These are phyloP conservation scores for Coemansia sp. DNA, from an alignment of 192 early-diverging fungal genomes.

Conservation along the genomic window DNA sequence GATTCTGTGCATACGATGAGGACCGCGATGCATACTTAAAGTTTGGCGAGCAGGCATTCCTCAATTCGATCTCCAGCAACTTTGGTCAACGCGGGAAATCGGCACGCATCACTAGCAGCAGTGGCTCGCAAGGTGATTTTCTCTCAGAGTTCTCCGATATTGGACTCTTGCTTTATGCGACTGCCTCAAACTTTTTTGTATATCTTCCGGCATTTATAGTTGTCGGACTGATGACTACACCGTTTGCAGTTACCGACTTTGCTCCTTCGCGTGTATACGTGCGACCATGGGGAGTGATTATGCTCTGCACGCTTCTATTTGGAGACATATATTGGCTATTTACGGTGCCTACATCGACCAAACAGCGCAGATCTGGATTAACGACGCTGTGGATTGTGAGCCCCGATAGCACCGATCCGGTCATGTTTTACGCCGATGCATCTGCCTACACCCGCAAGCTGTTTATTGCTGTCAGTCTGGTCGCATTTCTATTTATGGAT, in stretches of 20 bases:
- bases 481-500: slow-evolving; percentile 30
- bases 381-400: slow-evolving; percentile 36
- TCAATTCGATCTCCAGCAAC: slow-evolving; percentile 43
- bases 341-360: slow-evolving; percentile 22
- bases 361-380: slow-evolving; percentile 7
- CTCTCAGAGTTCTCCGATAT: slow-evolving; percentile 27
- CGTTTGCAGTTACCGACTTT: slow-evolving; percentile 30
- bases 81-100: slow-evolving; percentile 34
- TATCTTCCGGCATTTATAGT: slow-evolving; percentile 44
- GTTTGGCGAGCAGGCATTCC: slow-evolving; percentile 43
- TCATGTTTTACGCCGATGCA: slow-evolving; percentile 35
- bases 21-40: slow-evolving; percentile 41
- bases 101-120: slow-evolving; percentile 14
- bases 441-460: slow-evolving; percentile 33
- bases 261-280: slow-evolving; percentile 36
- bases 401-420: slow-evolving; percentile 23
- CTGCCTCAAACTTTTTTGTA: slow-evolving; percentile 15
- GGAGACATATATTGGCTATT: slow-evolving; percentile 46
- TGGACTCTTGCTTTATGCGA: slow-evolving; percentile 24
- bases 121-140: slow-evolving; percentile 2
- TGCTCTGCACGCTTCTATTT: slow-evolving; percentile 17
- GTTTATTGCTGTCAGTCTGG: slow-evolving; percentile 17
- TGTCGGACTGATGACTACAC: slow-evolving; percentile 32
- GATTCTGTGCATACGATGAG: slow-evolving; percentile 38
- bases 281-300: slow-evolving; percentile 40